Conservation (phyloP, 2,329 filamentous ascomycete genomes). For the Drechmeria coniospora region DNA sequence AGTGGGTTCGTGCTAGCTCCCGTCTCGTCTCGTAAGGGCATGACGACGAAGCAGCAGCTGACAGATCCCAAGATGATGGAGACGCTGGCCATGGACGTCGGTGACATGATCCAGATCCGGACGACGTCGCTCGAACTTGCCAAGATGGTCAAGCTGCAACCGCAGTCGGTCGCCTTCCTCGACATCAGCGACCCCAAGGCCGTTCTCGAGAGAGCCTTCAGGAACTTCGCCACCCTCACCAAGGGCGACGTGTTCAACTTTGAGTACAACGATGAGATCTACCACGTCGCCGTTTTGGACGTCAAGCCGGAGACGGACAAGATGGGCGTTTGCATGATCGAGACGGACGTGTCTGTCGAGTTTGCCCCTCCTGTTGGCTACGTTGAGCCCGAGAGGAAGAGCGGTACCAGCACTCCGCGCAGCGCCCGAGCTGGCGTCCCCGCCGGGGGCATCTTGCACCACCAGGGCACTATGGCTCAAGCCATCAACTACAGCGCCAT, state of each 20-base stretch:
- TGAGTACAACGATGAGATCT: constrained; percentile 86
- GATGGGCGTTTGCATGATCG: constrained; percentile 83
- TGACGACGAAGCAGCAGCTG: too few relatives aligned
- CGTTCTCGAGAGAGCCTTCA: constrained; percentile 89
- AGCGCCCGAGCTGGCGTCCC: constrained; percentile 50
- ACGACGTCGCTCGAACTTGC: constrained; percentile 85
- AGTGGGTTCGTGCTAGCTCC: constrained; percentile 51
- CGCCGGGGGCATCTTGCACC: constrained; percentile 60
- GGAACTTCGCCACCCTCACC: constrained; percentile 86
- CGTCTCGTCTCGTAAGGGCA: too few relatives aligned
- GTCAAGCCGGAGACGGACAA: constrained; percentile 74
- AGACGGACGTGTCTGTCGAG: constrained; percentile 92
- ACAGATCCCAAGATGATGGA: constrained; percentile 63
- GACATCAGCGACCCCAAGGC: constrained; percentile 96
- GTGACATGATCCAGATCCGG: constrained; percentile 88
- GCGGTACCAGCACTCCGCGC: constrained; percentile 75
- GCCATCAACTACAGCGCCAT: constrained; percentile 94
- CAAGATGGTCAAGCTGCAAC: constrained; percentile 88
- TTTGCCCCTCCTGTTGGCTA: constrained; percentile 92
- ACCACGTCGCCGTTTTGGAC: constrained; percentile 84
- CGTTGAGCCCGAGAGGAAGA: constrained; percentile 64
- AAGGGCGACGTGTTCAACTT: constrained; percentile 94
- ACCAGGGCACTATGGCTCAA: constrained; percentile 87
- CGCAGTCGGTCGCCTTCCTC: constrained; percentile 83
- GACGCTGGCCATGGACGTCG: constrained; percentile 74